These are phyloP conservation scores for Arthonia radiata DNA, from an alignment of 495 filamentous ascomycete genomes.

Conservation along the genomic window DNA sequence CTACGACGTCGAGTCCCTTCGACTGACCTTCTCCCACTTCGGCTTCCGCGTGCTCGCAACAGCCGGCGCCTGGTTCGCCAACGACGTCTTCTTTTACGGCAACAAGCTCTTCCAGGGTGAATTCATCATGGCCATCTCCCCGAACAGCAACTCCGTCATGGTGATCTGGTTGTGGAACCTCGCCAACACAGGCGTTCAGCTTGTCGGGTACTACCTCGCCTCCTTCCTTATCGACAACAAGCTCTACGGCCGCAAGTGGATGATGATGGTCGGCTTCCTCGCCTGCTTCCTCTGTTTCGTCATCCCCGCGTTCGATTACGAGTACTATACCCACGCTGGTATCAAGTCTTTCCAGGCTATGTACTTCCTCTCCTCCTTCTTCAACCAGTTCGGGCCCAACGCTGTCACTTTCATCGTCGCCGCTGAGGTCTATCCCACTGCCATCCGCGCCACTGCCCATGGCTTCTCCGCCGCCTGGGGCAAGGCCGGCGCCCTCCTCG, in stretches of 20 bases:
- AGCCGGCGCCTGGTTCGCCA: slow-evolving; percentile 63
- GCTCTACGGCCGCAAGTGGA: slow-evolving; percentile 72
- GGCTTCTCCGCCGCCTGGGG: slow-evolving; percentile 67
- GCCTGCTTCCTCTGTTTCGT: slow-evolving; percentile 71
- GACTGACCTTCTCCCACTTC: slow-evolving; percentile 50
- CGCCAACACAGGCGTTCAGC: slow-evolving; percentile 59
- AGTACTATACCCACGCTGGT: slow-evolving; percentile 59
- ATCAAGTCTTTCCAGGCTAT: slow-evolving; percentile 72
- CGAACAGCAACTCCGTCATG: slow-evolving; percentile 38
- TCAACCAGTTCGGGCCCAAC: slow-evolving; percentile 93
- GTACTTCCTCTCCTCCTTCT: slow-evolving; percentile 82
- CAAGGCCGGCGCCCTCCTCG: slow-evolving; percentile 63
- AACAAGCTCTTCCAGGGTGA: slow-evolving; percentile 89
- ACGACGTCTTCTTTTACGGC: slow-evolving; percentile 92
- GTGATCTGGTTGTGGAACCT: slow-evolving; percentile 75
- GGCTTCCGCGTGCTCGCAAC: slow-evolving; percentile 67
- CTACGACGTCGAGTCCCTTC: slow-evolving; percentile 61
- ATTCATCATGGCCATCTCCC: slow-evolving; percentile 56
- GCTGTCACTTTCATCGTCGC: slow-evolving; percentile 77
- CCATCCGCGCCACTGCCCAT: slow-evolving; percentile 73
- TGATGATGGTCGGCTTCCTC: slow-evolving; percentile 77
- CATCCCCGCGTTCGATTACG: slow-evolving; percentile 58
- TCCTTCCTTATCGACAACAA: slow-evolving; percentile 73
- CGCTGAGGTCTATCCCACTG: slow-evolving; percentile 74
- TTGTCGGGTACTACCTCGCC: slow-evolving; percentile 61